Evolutionary conservation across 441 rosid genomes (phyloP), one percentile per base, ranked within the genome.

Genomic region (Melianthus villosus): DNA sequence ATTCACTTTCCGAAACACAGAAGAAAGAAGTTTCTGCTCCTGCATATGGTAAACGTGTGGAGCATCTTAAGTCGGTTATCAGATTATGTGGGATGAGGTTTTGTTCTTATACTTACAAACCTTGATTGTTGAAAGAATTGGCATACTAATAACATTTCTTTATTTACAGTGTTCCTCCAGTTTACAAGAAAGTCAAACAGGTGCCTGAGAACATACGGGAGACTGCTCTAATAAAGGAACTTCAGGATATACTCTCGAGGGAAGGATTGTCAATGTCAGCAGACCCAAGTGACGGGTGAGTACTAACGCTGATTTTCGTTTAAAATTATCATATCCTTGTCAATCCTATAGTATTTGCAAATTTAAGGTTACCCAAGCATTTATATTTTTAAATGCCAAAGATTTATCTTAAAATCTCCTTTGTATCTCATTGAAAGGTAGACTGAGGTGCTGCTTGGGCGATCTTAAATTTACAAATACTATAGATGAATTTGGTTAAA

Each of bases 231-330:
- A 59, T 82, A 41, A 80, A 73, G 67, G 93, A 80, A 56, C 73
- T 82, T 6, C 75, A 73, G 61, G 77, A 66, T 43, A 75, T 87
- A 26, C 93, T 87, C 53, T 65, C 93, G 26, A 87, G 48, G 64
- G 94, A 87, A 72, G 89, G 86, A 23, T 59, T 82, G 68, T 82
- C 97, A 17, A 59, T 82, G 68, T 82, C 97, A 17, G 60, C 82
- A 36, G 66, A 67, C 38, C 94, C 97, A 40, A 56, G 86, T 5
- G 94, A 87, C 79, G 63, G 94, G 93, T 82, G 32, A 45, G 53
- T 9, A 25, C 38, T 56, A 25, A 37, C 23, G 19, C 40, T 15
- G 2, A 25, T n/a, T n/a, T n/a, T n/a, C n/a, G n/a, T n/a, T n/a
- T n/a, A n/a, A n/a, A n/a, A n/a, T n/a, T n/a, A n/a, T n/a, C n/a